Evolutionary conservation across 495 filamentous ascomycete genomes (phyloP), one percentile per base, ranked within the genome.

Genomic region (Physcia stellaris): DNA sequence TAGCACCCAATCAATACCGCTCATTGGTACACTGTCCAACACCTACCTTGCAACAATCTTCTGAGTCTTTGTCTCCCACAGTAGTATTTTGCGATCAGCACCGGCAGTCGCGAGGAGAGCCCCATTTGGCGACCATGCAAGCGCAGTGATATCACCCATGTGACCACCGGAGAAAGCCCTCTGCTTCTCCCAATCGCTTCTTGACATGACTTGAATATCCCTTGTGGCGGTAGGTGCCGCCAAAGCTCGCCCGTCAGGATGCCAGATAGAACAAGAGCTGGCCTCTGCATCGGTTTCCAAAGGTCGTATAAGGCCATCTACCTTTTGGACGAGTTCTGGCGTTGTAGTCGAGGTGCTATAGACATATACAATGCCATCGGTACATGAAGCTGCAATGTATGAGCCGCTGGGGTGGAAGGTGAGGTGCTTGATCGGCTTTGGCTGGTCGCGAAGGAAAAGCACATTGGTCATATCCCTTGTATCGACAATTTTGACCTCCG

Each of bases 41-140:
- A 1, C 32, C 17, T 50, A 60, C 44, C 51, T 67, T 31, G 71
- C 70, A 23, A 86, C 46, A 16, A 93, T 66, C 24, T 68, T 82
- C 56, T 94, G 87, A 2, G 84, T 83, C 49, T 81, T 86, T 5
- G 79, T 75, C 41, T 94, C 84, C 90, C 90, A 98, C 10, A 98
- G 62, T 19, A 90, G 45, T 18, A 96, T 66, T 50, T 79, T 82
- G 30, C 80, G 77, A 60, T 96, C 90, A 32, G 78, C 76, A 21
- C 71, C 83, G 12, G 92, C 83, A 5, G 81, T 84, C 16, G 74
- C 83, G 4, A 98, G 66, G 30, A 96, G 63, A 0, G 86, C 81
- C 15, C 90, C 90, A 57, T 96, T 98, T 2, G 86, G 86, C 11
- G 87, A 90, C 90, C 90, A 98, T 29, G 77, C 75, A 13, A 88